Evolutionary conservation across 148 eudicot species (phyloP), one percentile per base, ranked within the genome.

Genomic region (Polygonum aviculare): DNA sequence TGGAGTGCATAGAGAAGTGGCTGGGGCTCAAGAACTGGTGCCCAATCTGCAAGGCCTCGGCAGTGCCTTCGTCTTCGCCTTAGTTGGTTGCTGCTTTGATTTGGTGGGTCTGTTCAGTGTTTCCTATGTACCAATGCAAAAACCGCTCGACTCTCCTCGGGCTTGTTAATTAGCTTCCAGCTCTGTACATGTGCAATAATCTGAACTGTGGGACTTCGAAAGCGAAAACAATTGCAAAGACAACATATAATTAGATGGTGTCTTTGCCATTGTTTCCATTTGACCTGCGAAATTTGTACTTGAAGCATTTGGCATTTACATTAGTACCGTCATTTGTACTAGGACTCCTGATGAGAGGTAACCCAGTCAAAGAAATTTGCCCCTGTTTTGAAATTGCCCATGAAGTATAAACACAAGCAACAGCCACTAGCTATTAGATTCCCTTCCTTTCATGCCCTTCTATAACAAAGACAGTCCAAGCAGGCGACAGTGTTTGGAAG

Each of bases 21-120:
- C 52, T 92, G 80, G 83, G 84, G 75, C 80, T 89, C 54, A 94
- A 94, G 89, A 94, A 92, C 77, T 92, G 97, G 98, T 94, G 98
- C 78, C 98, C 98, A 14, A 84, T 90, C 78, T 94, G 98, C 96
- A 94, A 94, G 85, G 78, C 35, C 35, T 59, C 35, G 2, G 65
- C 33, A 59, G 19, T 21, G 21, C 57, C 21, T 49, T 49, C 14
- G 52, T 16, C 52, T 49, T 49, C 8, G 18, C 52, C 52, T 52
- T 52, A 52, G 59, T 52, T 16, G 19, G 19, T 44, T 44, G 47
- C 47, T 52, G 4, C 59, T 16, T 52, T 52, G 47, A 12, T 49
- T 18, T 52, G 59, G 21, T 12, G 18, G 59, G 59, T 52, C 59
- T 52, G 59, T 52, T 52, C 59, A 52, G 59, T 16, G 59, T 16